These are phyloP conservation scores for Yamadazyma friedrichii DNA, from an alignment of 1,139 yeast species.

Conservation along the genomic window DNA sequence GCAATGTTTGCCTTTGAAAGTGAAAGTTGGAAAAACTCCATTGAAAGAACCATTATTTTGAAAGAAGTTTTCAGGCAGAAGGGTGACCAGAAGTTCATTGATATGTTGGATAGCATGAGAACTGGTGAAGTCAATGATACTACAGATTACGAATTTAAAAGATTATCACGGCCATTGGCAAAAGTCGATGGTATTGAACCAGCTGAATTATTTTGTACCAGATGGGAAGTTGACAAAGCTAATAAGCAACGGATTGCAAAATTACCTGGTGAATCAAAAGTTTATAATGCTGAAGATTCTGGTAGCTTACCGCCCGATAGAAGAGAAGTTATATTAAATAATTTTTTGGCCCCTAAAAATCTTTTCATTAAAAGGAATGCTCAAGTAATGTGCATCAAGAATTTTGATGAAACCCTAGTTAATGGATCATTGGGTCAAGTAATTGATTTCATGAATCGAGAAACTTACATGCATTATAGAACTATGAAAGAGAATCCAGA, in stretches of 20 bases:
- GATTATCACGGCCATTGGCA: slow-evolving; percentile 53
- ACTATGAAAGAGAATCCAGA: slow-evolving; percentile 21
- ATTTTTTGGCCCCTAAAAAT: slow-evolving; percentile 68
- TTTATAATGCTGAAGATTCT: slow-evolving; percentile 60
- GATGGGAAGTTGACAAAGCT: slow-evolving; percentile 81
- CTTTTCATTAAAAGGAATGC: slow-evolving; percentile 75
- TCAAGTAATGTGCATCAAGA: slow-evolving; percentile 95
- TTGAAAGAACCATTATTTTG: slow-evolving; percentile 65
- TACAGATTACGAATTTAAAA: slow-evolving; percentile 55
- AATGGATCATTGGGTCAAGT: slow-evolving; percentile 92
- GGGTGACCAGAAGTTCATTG: slow-evolving; percentile 74
- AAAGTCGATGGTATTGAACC: slow-evolving; percentile 75
- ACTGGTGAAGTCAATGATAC: slow-evolving; percentile 60
- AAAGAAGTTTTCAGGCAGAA: slow-evolving; percentile 88
- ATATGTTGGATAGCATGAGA: slow-evolving; percentile 87
- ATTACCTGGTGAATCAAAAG: slow-evolving; percentile 48
- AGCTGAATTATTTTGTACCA: slow-evolving; percentile 82
- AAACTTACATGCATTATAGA: slow-evolving; percentile 30
- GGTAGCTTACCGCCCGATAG: slow-evolving; percentile 53
- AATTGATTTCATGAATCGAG: slow-evolving; percentile 39
- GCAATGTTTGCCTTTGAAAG: slow-evolving; percentile 76
- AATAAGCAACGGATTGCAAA: slow-evolving; percentile 55
- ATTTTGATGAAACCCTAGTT: slow-evolving; percentile 81
- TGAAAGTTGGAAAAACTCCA: slow-evolving; percentile 64
- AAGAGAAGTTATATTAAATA: slow-evolving; percentile 48